Conservation (phyloP, 257 asterid species). For the Lycium barbarum region DNA sequence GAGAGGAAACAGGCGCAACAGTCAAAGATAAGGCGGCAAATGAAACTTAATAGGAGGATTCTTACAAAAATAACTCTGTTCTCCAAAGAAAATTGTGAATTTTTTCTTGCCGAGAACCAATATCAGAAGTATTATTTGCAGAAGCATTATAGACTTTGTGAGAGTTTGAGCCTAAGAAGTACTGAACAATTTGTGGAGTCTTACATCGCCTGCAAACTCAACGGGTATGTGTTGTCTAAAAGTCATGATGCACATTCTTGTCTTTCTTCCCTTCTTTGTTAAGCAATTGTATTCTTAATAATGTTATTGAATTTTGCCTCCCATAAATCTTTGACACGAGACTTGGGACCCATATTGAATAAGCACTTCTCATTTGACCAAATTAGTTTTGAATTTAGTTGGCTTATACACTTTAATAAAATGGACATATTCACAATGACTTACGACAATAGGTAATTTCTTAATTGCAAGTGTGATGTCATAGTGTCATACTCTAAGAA, state of each 20-base stretch:
- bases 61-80: not conserved
- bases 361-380: not conserved
- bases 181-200: conserved; percentile 23
- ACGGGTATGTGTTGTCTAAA: conserved; percentile 1
- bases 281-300: no score
- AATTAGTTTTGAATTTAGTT: not conserved
- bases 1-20: conserved; percentile 32
- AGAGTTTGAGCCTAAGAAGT: conserved; percentile 1
- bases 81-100: not conserved
- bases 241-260: not conserved
- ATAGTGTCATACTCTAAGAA: no score
- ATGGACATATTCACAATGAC: not conserved
- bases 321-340: not conserved
- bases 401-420: not conserved
- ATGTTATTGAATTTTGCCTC: not conserved
- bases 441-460: no score
- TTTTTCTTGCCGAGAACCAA: conserved; percentile 21
- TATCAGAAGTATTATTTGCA: conserved; percentile 30
- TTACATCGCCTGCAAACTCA: conserved; percentile 15
- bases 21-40: conserved; percentile 29
- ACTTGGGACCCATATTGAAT: not conserved
- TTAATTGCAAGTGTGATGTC: no score
- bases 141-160: conserved; percentile 22
- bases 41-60: conserved; percentile 28
- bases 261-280: not conserved